These are phyloP conservation scores for Hypoxylon trugodes DNA, from an alignment of 495 filamentous ascomycete species.

Conservation along the genomic window DNA sequence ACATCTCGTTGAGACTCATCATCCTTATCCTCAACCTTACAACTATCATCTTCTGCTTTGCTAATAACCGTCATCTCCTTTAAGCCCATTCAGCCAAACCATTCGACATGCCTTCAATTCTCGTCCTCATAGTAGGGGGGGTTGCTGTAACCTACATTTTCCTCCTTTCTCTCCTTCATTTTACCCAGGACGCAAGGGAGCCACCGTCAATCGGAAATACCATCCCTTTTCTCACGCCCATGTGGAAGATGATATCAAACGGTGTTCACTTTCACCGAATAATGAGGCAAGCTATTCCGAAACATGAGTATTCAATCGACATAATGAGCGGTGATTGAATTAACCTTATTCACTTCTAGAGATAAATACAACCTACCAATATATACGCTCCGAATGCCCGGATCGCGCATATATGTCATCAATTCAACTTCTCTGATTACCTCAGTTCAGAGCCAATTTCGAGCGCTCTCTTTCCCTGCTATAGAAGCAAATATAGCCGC, in stretches of 20 bases:
- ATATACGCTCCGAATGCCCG: conserved; percentile 29
- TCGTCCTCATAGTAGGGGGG: not conserved
- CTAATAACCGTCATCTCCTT: too few species aligned
- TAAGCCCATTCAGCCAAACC: too few species aligned
- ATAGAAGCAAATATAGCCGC: conserved; percentile 10
- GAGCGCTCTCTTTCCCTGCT: conserved; percentile 38
- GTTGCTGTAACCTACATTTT: not conserved
- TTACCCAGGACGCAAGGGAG: not conserved
- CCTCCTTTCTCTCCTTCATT: not conserved
- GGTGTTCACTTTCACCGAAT: not conserved
- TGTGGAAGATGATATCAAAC: not conserved
- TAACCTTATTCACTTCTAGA: not conserved
- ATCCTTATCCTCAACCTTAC: too few species aligned
- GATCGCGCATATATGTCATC: conserved; percentile 35
- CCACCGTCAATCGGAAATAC: not conserved
- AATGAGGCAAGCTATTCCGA: not conserved
- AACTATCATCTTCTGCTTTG: too few species aligned
- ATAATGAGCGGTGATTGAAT: not conserved
- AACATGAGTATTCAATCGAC: not conserved
- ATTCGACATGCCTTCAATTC: not conserved
- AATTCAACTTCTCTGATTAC: conserved; percentile 36
- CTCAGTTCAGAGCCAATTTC: conserved; percentile 33
- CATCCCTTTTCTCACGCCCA: not conserved
- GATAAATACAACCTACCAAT: conserved; percentile 28
- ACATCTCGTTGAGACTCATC: too few species aligned